These are phyloP conservation scores for Peziza echinospora DNA, from an alignment of 495 filamentous ascomycete species.

Conservation along the genomic window DNA sequence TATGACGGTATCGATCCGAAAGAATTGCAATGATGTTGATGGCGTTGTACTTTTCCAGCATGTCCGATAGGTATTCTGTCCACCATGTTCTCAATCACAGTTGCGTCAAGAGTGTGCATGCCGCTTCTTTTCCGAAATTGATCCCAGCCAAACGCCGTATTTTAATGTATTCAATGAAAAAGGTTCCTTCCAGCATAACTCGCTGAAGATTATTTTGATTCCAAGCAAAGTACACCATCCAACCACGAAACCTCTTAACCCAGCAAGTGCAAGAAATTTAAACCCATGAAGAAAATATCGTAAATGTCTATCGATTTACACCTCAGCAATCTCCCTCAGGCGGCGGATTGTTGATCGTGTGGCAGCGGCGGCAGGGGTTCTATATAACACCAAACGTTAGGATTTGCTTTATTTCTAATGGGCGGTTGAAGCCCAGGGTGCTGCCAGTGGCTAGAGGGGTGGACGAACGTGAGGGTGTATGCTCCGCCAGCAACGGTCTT, in stretches of 20 bases:
- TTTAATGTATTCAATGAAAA: background rate
- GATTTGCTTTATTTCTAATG: too few relatives aligned
- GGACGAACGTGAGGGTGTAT: slow-evolving; percentile 84
- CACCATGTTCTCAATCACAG: too few relatives aligned
- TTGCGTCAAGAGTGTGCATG: too few relatives aligned
- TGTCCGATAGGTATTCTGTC: too few relatives aligned
- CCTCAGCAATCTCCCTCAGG: slow-evolving; percentile 94
- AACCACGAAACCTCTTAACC: background rate
- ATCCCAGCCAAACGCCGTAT: background rate
- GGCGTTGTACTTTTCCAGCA: too few relatives aligned
- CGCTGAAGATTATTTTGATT: background rate
- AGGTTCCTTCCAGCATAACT: background rate
- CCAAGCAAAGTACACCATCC: background rate
- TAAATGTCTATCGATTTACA: slow-evolving; percentile 36
- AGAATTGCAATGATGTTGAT: too few relatives aligned
- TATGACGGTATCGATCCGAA: too few relatives aligned
- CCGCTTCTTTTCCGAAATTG: too few relatives aligned
- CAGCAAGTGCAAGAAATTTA: slow-evolving; percentile 21
- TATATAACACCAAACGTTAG: too few relatives aligned
- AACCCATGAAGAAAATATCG: slow-evolving; percentile 22
- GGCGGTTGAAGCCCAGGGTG: too few relatives aligned
- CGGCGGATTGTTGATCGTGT: slow-evolving; percentile 93
- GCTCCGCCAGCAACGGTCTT: slow-evolving; percentile 93
- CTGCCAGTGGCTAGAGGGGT: too few relatives aligned
- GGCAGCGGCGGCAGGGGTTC: slow-evolving; percentile 86